These are phyloP conservation scores for Metarhizium brunneum DNA, from an alignment of 2,329 filamentous ascomycete species.

Conservation along the genomic window DNA sequence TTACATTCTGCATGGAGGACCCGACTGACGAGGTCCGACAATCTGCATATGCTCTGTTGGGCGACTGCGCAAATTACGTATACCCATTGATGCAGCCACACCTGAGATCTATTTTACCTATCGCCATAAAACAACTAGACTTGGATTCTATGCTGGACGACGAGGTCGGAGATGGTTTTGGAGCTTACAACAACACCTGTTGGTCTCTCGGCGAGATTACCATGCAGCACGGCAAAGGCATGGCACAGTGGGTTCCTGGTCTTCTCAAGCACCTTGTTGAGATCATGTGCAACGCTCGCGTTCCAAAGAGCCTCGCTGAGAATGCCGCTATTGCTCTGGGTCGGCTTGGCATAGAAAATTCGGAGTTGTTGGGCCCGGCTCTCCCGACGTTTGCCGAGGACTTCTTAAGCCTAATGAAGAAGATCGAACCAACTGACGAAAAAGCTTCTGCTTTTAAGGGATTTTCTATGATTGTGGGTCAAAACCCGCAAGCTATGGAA, in stretches of 20 bases:
- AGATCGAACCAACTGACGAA: constrained; percentile 82
- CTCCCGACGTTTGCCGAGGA: constrained; percentile 71
- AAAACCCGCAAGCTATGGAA: constrained; percentile 90
- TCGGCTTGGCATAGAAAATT: constrained; percentile 71
- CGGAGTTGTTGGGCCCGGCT: constrained; percentile 67
- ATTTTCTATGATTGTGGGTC: constrained; percentile 74
- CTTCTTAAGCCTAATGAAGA: constrained; percentile 73
- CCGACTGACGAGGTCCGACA: constrained; percentile 86
- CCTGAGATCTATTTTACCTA: constrained; percentile 64
- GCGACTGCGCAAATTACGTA: constrained; percentile 89
- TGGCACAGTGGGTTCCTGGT: constrained; percentile 68
- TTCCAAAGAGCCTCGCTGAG: constrained; percentile 80
- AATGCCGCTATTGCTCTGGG: constrained; percentile 93
- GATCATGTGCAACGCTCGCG: constrained; percentile 76
- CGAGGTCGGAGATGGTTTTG: constrained; percentile 75
- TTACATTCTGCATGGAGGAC: constrained; percentile 89
- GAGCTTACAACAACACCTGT: constrained; percentile 95
- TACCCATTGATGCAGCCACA: constrained; percentile 71
- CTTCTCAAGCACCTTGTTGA: constrained; percentile 69
- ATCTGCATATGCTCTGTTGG: constrained; percentile 88
- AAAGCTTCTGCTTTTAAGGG: constrained; percentile 91
- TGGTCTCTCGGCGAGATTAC: constrained; percentile 94
- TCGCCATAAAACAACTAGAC: constrained; percentile 82
- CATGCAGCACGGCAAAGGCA: constrained; percentile 64
- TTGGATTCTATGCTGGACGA: constrained; percentile 68